Evolutionary conservation across 169 alveolate genomes (phyloP).

Genomic region (Babesia sp.): DNA sequence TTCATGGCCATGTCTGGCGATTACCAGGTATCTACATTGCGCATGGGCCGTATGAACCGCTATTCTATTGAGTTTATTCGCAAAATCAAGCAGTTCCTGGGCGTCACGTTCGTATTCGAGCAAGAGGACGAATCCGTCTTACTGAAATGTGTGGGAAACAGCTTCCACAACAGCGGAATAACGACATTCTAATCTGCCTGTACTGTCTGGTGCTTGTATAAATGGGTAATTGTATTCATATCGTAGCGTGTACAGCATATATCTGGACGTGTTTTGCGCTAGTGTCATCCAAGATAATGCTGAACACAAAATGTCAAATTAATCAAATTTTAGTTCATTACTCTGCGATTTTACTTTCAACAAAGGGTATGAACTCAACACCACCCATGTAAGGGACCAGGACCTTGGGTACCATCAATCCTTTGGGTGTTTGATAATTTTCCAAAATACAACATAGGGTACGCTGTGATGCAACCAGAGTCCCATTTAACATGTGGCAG

Average conservation of each 20-base stretch:
- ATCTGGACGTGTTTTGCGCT: too few species aligned
- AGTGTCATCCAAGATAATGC: too few species aligned
- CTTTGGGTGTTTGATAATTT: slow-evolving; percentile 92
- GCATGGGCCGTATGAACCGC: slow-evolving; percentile 40
- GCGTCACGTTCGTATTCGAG: slow-evolving; percentile 48
- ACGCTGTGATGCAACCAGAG: slow-evolving; percentile 98
- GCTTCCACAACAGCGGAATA: slow-evolving; percentile 52
- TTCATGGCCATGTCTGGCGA: slow-evolving; percentile 69
- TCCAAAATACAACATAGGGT: slow-evolving; percentile 95
- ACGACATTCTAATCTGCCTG: slow-evolving; percentile 38
- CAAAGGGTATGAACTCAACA: slow-evolving; percentile 84
- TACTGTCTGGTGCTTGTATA: too few species aligned
- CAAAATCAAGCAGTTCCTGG: slow-evolving; percentile 33
- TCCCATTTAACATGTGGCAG: slow-evolving; percentile 97
- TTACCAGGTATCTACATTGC: slow-evolving; percentile 40
- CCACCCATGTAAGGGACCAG: slow-evolving; percentile 91
- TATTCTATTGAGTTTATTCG: slow-evolving; percentile 42
- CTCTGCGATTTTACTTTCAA: background rate
- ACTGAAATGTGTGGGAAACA: slow-evolving; percentile 62
- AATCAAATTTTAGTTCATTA: background rate
- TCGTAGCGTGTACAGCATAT: too few species aligned
- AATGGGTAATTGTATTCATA: too few species aligned
- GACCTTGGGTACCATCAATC: slow-evolving; percentile 91
- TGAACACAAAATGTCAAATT: too few species aligned
- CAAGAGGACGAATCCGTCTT: slow-evolving; percentile 20